These are phyloP conservation scores for Diaporthe vexans DNA, from an alignment of 2,329 filamentous ascomycete genomes.

Conservation along the genomic window DNA sequence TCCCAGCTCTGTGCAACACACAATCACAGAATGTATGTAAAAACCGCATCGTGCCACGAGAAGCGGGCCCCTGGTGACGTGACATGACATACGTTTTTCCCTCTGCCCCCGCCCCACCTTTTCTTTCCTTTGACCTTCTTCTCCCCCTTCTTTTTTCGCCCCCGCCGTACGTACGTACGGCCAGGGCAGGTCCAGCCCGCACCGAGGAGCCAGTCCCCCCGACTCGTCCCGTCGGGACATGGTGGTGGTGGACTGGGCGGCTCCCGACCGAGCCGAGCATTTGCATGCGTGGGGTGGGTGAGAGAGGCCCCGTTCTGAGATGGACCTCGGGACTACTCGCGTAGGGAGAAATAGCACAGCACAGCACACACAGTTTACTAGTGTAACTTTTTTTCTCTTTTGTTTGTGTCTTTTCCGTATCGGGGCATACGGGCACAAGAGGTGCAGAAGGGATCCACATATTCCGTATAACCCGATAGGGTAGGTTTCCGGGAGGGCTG, in stretches of 20 bases:
- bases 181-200: not conserved
- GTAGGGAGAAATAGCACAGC: not conserved
- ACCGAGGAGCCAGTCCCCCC: not conserved
- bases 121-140: not conserved
- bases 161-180: not conserved
- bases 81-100: slow-evolving; percentile 26
- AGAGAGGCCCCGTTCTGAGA: not conserved
- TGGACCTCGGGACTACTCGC: not conserved
- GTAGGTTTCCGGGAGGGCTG: not conserved
- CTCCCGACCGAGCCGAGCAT: slow-evolving; percentile 14
- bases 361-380: not conserved
- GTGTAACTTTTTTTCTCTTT: too few relatives aligned
- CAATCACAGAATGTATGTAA: not conserved
- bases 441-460: not conserved
- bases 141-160: not conserved
- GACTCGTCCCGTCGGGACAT: slow-evolving; percentile 1
- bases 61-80: slow-evolving; percentile 28
- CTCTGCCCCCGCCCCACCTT: not conserved
- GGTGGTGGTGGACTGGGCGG: not conserved
- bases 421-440: not conserved
- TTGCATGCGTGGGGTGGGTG: not conserved
- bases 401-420: not conserved
- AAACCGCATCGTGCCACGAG: slow-evolving; percentile 19
- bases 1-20: not conserved
- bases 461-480: not conserved